Percentiles rank a stretch among this genome's conserved stretches.
phyloP scores from a whole-genome alignment of 768 basidiomycete species.

The Gloeostereum incarnatum region DNA sequence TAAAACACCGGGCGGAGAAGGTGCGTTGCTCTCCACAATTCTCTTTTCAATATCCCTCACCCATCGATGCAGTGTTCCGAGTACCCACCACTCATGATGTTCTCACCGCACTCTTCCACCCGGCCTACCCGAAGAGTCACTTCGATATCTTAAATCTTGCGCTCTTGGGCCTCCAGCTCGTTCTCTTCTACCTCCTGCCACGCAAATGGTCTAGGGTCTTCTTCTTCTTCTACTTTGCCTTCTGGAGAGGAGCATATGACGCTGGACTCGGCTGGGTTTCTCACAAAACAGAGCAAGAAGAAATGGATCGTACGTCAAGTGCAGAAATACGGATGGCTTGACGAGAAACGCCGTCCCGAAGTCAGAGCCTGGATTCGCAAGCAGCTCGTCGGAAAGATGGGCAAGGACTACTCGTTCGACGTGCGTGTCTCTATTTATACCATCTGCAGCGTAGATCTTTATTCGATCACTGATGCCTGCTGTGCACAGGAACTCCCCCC shows the following conservation, averaged over 20 bases:
- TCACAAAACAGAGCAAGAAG: conserved; percentile 93
- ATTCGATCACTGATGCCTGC: not conserved
- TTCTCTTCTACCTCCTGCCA: conserved; percentile 64
- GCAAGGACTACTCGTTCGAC: conserved; percentile 87
- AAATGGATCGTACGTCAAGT: conserved; percentile 87
- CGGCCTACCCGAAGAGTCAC: conserved; percentile 78
- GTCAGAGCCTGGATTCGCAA: conserved; percentile 77
- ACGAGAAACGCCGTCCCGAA: conserved; percentile 49
- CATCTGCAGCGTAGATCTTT: too few species aligned
- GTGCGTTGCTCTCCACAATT: conserved; percentile 24
- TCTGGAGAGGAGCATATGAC: conserved; percentile 92
- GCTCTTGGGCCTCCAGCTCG: conserved; percentile 66
- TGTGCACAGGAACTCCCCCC: conserved; percentile 61
- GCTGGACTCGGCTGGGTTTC: conserved; percentile 87
- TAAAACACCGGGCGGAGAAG: conserved; percentile 75
- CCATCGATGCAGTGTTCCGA: conserved; percentile 60
- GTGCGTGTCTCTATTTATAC: too few species aligned
- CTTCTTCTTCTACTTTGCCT: conserved; percentile 85
- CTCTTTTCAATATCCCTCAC: conserved; percentile 4
- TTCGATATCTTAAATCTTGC: conserved; percentile 81
- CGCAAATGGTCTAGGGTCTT: conserved; percentile 46
- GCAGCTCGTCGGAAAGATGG: conserved; percentile 90
- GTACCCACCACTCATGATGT: conserved; percentile 92
- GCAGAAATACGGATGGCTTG: conserved; percentile 82
- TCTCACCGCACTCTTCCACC: conserved; percentile 76